Conservation (phyloP, 176 grass and related monocot species). For the Triticum dicoccoides region DNA sequence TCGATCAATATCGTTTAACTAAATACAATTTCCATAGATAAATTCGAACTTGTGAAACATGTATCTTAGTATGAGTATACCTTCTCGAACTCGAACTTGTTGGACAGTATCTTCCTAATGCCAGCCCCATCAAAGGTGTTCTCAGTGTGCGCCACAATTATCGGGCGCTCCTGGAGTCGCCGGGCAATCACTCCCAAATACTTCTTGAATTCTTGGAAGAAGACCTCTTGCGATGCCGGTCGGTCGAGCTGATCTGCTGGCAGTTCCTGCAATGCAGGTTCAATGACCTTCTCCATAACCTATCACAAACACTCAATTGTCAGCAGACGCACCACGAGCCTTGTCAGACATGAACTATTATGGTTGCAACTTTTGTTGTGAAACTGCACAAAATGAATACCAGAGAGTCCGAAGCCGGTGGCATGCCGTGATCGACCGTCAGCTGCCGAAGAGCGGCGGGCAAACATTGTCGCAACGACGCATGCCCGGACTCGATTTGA, state of each 20-base stretch:
- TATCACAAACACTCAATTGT: background rate
- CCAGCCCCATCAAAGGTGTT: slow-evolving; percentile 90
- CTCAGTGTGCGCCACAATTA: slow-evolving; percentile 80
- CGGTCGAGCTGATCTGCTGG: slow-evolving; percentile 39
- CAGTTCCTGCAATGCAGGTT: slow-evolving; percentile 50
- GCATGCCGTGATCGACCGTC: slow-evolving; percentile 81
- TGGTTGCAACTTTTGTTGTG: background rate
- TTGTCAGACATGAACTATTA: background rate
- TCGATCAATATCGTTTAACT: background rate
- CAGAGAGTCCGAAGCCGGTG: slow-evolving; percentile 70
- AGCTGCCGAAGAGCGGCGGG: slow-evolving; percentile 50
- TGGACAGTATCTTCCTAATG: slow-evolving; percentile 51
- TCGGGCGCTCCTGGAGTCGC: slow-evolving; percentile 56
- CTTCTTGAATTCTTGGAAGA: slow-evolving; percentile 67
- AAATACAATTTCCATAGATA: background rate
- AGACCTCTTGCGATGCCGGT: slow-evolving; percentile 49
- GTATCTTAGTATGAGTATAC: background rate
- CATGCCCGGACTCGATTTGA: slow-evolving; percentile 18
- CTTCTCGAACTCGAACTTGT: slow-evolving; percentile 69
- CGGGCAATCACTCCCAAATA: slow-evolving; percentile 31
- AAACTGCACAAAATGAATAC: slow-evolving; percentile 8
- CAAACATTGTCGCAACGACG: slow-evolving; percentile 41
- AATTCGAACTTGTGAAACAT: no score
- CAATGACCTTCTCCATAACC: slow-evolving; percentile 60
- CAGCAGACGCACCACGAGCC: background rate